phyloP scores from a whole-genome alignment of 306 rosid species.

The Castanea sativa region DNA sequence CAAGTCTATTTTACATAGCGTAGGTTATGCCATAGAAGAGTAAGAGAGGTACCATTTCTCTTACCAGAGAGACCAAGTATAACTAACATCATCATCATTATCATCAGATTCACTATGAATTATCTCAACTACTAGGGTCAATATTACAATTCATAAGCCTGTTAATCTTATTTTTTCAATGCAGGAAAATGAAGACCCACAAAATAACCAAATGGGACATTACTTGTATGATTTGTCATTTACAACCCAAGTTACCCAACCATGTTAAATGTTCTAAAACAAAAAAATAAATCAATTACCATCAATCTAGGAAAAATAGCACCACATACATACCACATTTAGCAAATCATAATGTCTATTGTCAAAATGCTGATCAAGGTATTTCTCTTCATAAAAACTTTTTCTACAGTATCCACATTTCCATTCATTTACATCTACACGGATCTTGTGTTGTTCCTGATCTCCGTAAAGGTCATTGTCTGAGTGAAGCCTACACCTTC shows the following conservation, averaged over 20 bases:
- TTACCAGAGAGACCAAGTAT: too few relatives aligned
- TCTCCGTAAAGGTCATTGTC: constrained; percentile 57
- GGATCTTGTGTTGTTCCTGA: constrained; percentile 51
- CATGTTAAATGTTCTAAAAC: background rate
- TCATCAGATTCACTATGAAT: background rate
- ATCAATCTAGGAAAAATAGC: constrained; percentile 6
- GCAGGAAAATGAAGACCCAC: background rate
- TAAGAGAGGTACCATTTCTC: too few relatives aligned
- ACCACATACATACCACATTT: constrained; percentile 50
- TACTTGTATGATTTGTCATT: background rate
- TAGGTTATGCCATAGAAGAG: too few relatives aligned
- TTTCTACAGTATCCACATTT: constrained; percentile 53
- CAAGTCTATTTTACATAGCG: too few relatives aligned
- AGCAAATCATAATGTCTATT: constrained; percentile 66
- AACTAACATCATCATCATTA: background rate
- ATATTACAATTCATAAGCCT: background rate
- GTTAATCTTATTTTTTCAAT: background rate
- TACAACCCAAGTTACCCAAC: background rate
- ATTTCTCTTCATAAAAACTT: constrained; percentile 47
- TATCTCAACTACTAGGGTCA: background rate
- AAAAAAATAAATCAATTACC: background rate
- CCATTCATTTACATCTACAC: constrained; percentile 48
- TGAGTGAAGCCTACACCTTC: constrained; percentile 44
- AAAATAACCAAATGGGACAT: background rate
- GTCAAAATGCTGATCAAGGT: constrained; percentile 76